Evolutionary conservation across 257 asterid genomes (phyloP).

Genomic region (Voacanga thouarsii): DNA sequence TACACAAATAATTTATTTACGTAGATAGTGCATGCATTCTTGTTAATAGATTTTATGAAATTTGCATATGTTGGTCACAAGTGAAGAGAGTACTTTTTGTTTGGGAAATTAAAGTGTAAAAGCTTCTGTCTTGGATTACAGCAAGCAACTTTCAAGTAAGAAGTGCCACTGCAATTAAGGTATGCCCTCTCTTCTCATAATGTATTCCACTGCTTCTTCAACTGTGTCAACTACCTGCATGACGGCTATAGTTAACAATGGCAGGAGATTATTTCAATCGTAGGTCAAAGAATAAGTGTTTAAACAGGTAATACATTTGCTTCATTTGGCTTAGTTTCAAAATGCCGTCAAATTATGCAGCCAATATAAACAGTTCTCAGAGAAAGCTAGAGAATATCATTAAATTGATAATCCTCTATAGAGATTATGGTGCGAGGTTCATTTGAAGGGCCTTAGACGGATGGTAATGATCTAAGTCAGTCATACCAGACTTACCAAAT

Average conservation of each 20-base stretch:
- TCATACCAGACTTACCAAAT: conserved; percentile 36
- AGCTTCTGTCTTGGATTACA: neutral
- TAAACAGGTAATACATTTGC: neutral
- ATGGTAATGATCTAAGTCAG: neutral
- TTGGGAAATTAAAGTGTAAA: neutral
- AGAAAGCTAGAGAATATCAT: neutral
- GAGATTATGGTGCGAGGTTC: neutral
- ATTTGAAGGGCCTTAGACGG: neutral
- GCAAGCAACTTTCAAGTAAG: neutral
- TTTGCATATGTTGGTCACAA: neutral
- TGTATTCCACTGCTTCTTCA: conserved; percentile 62
- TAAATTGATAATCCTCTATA: neutral
- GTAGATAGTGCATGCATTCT: neutral
- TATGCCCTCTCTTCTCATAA: conserved; percentile 45
- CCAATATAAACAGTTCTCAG: neutral
- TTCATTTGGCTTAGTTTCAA: neutral
- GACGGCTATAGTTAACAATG: neutral
- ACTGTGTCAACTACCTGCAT: conserved; percentile 63
- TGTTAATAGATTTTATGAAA: neutral
- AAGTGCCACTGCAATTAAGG: neutral
- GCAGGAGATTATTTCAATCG: conserved; percentile 4
- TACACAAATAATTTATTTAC: no score
- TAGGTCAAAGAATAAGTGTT: neutral
- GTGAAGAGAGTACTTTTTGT: neutral
- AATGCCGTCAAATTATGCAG: neutral